phyloP scores from a whole-genome alignment of 1,284 basidiomycete genomes.

The Cutaneotrichosporon dermatis region DNA sequence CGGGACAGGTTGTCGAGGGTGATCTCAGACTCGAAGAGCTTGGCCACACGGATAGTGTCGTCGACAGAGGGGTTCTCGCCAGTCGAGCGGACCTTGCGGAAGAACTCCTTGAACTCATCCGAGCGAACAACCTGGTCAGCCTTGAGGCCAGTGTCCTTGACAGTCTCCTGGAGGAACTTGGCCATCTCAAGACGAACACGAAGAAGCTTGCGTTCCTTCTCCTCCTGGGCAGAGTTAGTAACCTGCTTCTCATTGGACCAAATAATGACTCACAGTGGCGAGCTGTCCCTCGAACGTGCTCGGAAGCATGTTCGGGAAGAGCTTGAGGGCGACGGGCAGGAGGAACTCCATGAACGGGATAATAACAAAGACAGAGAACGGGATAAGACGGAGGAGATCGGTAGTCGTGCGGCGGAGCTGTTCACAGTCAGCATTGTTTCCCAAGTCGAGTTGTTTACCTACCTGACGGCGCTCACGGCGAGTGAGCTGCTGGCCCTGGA shows the following conservation, averaged over 20 bases:
- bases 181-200: constrained; percentile 97
- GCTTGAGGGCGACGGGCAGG: constrained; percentile 90
- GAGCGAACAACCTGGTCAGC: constrained; percentile 87
- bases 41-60: constrained; percentile 91
- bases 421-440: no score
- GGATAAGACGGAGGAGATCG: constrained; percentile 86
- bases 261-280: constrained; percentile 60
- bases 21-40: constrained; percentile 94
- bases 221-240: constrained; percentile 59
- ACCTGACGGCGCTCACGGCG: constrained; percentile 91
- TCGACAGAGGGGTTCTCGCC: constrained; percentile 84
- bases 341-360: constrained; percentile 98
- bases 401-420: constrained; percentile 89
- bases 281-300: constrained; percentile 98
- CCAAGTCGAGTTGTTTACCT: constrained; percentile 23
- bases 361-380: constrained; percentile 90
- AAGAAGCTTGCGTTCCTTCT: constrained; percentile 92
- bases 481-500: constrained; percentile 86
- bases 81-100: constrained; percentile 91
- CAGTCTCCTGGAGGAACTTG: constrained; percentile 97
- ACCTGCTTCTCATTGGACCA: not conserved
- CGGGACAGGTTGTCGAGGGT: constrained; percentile 96
- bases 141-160: constrained; percentile 79
- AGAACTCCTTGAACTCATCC: constrained; percentile 98
- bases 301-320: constrained; percentile 99